Evolutionary conservation across 2,329 filamentous ascomycete species (phyloP).

Genomic region (Grosmannia serpens): DNA sequence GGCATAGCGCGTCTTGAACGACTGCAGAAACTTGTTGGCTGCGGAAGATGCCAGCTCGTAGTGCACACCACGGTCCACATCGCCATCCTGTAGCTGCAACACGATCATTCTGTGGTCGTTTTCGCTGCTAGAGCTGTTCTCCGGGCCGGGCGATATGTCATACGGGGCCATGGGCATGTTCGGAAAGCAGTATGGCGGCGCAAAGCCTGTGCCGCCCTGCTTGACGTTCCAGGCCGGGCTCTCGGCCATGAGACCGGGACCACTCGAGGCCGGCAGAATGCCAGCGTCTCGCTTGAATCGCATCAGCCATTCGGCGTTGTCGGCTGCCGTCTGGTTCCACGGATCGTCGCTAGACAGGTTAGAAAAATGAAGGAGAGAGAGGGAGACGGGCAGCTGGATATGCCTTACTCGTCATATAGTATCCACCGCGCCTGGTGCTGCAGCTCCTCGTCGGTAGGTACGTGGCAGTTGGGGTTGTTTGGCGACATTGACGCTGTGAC

Average conservation of each 20-base stretch:
- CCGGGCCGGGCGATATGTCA: background rate
- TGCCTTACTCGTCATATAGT: constrained; percentile 45
- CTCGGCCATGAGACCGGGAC: constrained; percentile 34
- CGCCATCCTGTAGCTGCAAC: constrained; percentile 11
- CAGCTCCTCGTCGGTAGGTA: constrained; percentile 51
- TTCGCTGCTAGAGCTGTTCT: constrained; percentile 11
- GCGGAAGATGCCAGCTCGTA: constrained; percentile 32
- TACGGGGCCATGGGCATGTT: constrained; percentile 26
- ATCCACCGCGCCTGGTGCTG: constrained; percentile 53
- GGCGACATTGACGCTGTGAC: constrained; percentile 41
- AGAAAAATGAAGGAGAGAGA: background rate
- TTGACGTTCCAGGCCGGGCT: constrained; percentile 31
- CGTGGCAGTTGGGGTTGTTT: constrained; percentile 48
- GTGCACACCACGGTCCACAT: constrained; percentile 16
- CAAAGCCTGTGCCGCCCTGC: constrained; percentile 43
- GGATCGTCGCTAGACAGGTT: constrained; percentile 39
- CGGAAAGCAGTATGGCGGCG: constrained; percentile 41
- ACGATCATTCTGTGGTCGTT: constrained; percentile 22
- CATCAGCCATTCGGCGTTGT: constrained; percentile 52
- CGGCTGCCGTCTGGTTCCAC: constrained; percentile 53
- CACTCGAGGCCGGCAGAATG: constrained; percentile 33
- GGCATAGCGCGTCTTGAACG: constrained; percentile 29
- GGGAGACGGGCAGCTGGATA: constrained; percentile 6
- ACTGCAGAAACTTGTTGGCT: constrained; percentile 36
- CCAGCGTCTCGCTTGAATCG: constrained; percentile 49